Percentiles rank a stretch among this genome's conserved stretches.
Evolutionary conservation across 805 yeast species (phyloP).

Genomic region (Candida arabinofermentans): DNA sequence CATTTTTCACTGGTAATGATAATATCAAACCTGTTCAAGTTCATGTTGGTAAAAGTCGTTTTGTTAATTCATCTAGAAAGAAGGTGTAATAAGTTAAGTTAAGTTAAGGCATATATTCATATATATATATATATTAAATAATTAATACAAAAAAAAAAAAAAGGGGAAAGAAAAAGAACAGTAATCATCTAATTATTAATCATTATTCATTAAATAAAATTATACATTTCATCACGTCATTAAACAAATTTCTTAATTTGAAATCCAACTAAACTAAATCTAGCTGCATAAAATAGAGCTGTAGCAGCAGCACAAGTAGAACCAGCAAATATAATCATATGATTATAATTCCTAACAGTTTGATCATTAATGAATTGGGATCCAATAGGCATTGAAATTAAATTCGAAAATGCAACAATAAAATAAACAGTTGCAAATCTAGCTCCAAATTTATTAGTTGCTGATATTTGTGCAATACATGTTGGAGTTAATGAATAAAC

Average conservation of each 20-base stretch:
- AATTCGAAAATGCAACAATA: conserved; percentile 46
- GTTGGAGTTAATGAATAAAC: conserved; percentile 62
- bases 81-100: too few species aligned
- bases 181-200: neutral
- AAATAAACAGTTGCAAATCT: conserved; percentile 66
- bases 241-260: too few species aligned
- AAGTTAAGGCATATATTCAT: neutral
- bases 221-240: too few species aligned
- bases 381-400: conserved; percentile 46
- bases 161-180: neutral
- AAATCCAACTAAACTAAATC: conserved; percentile 41
- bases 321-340: conserved; percentile 32
- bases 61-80: conserved; percentile 64
- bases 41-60: conserved; percentile 80
- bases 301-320: conserved; percentile 24
- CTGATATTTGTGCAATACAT: conserved; percentile 53
- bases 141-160: too few species aligned
- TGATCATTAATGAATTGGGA: conserved; percentile 38
- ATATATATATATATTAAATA: too few species aligned
- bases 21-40: conserved; percentile 54
- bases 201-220: too few species aligned
- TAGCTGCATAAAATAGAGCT: conserved; percentile 13
- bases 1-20: conserved; percentile 71
- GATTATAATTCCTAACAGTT: conserved; percentile 25
- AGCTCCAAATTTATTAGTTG: conserved; percentile 58